These are phyloP conservation scores for Paratinospora sagittata DNA, from an alignment of 164 flowering plant genomes.

Conservation along the genomic window DNA sequence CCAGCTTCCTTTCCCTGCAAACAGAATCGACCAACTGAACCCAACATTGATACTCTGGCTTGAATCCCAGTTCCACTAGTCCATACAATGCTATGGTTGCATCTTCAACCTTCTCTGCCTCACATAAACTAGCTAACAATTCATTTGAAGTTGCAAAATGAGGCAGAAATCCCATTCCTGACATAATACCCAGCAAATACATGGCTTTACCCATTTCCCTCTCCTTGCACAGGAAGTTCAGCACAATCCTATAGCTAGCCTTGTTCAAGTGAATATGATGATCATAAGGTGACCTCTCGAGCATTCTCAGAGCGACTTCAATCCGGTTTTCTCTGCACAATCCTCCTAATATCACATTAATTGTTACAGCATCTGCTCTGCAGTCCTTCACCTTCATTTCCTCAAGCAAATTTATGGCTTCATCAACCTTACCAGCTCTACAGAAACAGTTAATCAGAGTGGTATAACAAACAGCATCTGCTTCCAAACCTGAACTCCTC, in stretches of 20 bases:
- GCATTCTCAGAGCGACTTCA: slow-evolving; percentile 64
- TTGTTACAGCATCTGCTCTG: slow-evolving; percentile 59
- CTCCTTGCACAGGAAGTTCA: slow-evolving; percentile 54
- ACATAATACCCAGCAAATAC: slow-evolving; percentile 54
- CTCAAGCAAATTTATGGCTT: slow-evolving; percentile 52
- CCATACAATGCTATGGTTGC: slow-evolving; percentile 43
- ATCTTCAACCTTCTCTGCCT: slow-evolving; percentile 48
- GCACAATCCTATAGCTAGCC: slow-evolving; percentile 70
- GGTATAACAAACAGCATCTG: slow-evolving; percentile 68
- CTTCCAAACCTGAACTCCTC: slow-evolving; percentile 46
- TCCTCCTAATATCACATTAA: slow-evolving; percentile 65
- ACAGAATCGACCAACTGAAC: slow-evolving; percentile 40
- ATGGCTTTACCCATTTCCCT: slow-evolving; percentile 46
- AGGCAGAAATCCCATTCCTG: slow-evolving; percentile 62
- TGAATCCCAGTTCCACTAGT: slow-evolving; percentile 55
- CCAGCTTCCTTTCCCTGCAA: slow-evolving; percentile 65
- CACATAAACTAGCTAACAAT: slow-evolving; percentile 50
- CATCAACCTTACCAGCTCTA: slow-evolving; percentile 43
- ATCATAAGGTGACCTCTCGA: slow-evolving; percentile 56
- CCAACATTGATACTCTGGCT: slow-evolving; percentile 66
- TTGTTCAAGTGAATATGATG: slow-evolving; percentile 66
- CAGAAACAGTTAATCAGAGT: slow-evolving; percentile 56
- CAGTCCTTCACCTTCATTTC: slow-evolving; percentile 65
- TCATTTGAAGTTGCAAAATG: slow-evolving; percentile 80
- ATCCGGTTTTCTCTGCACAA: slow-evolving; percentile 55